Percentiles rank a stretch among this genome's conserved stretches.
phyloP scores from a whole-genome alignment of 2,329 filamentous ascomycete genomes.

The Alternaria panax region DNA sequence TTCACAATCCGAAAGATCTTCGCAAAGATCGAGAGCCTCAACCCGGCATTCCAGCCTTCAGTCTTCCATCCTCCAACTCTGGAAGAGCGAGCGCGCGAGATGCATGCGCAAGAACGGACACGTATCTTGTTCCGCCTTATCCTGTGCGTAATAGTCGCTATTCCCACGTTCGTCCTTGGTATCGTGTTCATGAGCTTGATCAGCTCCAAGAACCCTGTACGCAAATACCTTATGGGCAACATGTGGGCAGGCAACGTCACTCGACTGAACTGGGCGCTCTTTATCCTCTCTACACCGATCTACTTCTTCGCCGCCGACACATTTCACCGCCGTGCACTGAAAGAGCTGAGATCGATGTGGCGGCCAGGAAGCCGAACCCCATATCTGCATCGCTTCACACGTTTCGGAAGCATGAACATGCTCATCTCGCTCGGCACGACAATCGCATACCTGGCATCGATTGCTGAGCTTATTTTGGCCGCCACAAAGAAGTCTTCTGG shows the following conservation, averaged over 20 bases:
- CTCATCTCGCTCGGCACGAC: slow-evolving; percentile 87
- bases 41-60: slow-evolving; percentile 70
- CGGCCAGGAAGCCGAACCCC: slow-evolving; percentile 75
- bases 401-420: slow-evolving; percentile 98
- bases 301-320: slow-evolving; percentile 87
- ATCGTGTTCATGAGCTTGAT: slow-evolving; percentile 91
- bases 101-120: slow-evolving; percentile 73
- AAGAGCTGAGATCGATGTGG: slow-evolving; percentile 82
- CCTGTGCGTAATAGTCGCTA: slow-evolving; percentile 71
- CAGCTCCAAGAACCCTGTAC: slow-evolving; percentile 63
- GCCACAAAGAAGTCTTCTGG: slow-evolving; percentile 51
- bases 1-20: slow-evolving; percentile 82
- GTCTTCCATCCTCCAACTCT: slow-evolving; percentile 83
- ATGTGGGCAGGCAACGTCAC: slow-evolving; percentile 75
- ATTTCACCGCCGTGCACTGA: slow-evolving; percentile 80
- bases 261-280: slow-evolving; percentile 79
- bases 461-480: slow-evolving; percentile 74
- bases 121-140: slow-evolving; percentile 74
- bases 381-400: slow-evolving; percentile 77
- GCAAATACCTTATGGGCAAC: slow-evolving; percentile 72
- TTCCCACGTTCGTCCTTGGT: slow-evolving; percentile 86
- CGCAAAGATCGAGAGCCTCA: slow-evolving; percentile 68
- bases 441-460: slow-evolving; percentile 84
- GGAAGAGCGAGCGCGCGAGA: slow-evolving; percentile 78
- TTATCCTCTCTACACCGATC: slow-evolving; percentile 82